Evolutionary conservation across 768 basidiomycete species (phyloP).

Genomic region (Amanita pallidorosea): DNA sequence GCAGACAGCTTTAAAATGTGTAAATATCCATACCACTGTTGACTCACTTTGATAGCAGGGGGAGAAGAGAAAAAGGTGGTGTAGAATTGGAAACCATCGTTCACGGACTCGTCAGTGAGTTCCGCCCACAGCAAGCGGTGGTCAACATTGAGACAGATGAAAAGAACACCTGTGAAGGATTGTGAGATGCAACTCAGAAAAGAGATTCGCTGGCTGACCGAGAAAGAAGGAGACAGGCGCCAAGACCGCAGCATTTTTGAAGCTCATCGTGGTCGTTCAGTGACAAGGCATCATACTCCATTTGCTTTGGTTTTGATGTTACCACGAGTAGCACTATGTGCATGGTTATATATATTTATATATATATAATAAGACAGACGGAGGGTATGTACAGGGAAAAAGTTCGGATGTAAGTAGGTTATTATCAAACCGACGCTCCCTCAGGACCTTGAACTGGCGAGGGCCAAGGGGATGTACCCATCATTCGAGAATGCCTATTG

Average conservation of each 20-base stretch:
- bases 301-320: neutral
- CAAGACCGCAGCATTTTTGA: constrained; percentile 81
- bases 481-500: constrained; percentile 53
- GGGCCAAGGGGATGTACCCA: constrained; percentile 44
- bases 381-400: neutral
- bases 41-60: constrained; percentile 78
- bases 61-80: constrained; percentile 89
- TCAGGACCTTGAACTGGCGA: constrained; percentile 18
- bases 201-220: constrained; percentile 36
- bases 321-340: neutral
- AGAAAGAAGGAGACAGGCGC: constrained; percentile 85
- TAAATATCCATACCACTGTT: neutral
- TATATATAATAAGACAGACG: neutral
- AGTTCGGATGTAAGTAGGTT: neutral
- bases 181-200: neutral
- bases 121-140: constrained; percentile 70
- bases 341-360: neutral
- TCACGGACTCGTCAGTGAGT: constrained; percentile 50
- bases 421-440: neutral
- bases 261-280: constrained; percentile 54
- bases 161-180: constrained; percentile 49
- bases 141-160: constrained; percentile 84
- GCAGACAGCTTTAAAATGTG: neutral
- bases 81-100: constrained; percentile 85
- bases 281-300: neutral